Base-by-base conservation (phyloP, 1,284 basidiomycete species). In the Spongiforma sp. region DNA sequence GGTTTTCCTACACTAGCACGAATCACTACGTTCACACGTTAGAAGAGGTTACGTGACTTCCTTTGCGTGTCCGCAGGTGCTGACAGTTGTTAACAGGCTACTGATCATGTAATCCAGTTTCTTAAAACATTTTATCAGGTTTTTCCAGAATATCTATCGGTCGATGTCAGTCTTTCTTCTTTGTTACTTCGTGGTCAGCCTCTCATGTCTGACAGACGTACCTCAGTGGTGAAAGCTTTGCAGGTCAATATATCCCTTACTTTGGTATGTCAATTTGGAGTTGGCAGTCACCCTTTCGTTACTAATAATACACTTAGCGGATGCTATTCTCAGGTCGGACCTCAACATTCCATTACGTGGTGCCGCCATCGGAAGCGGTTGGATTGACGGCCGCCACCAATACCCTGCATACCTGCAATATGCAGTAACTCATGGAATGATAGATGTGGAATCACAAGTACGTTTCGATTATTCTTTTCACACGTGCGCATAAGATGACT, bases 161-260 rank as follows among this genome's bases (percentile, higher is more conserved):
- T 93, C 75, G 97, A 99, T 76, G 94, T 96, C 72, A 73, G 95
- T 84, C 55, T 57, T 39, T 62, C 37, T 34, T 21, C 66, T 24
- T 62, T 59, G 50, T 59, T 62, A 37, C 62, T n/a, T n/a, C 64
- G 43, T 62, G 62, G 63, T 33, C 21, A 61, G 59, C 57, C 61
- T 53, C 60, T 70, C 54, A 60, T 37, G 24, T 57, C 57, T 30
- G 34, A 14, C 70, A 97, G 94, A 96, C 95, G 2, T 98, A 96
- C 77, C 81, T 98, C 12, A 91, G 91, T 0, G 96, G 96, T 60
- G 96, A 98, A 82, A 95, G 93, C 66, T 99, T 91, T 75, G 97
- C 96, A n/a, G 97, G 98, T n/a, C 96, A 98, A 81, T 99, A 94
- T 82, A 96, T 99, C 68, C 97, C 98, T 17, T 97, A 96, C 78